Evolutionary conservation across 345 rosid genomes (phyloP).

Genomic region (Aurinia saxatilis): DNA sequence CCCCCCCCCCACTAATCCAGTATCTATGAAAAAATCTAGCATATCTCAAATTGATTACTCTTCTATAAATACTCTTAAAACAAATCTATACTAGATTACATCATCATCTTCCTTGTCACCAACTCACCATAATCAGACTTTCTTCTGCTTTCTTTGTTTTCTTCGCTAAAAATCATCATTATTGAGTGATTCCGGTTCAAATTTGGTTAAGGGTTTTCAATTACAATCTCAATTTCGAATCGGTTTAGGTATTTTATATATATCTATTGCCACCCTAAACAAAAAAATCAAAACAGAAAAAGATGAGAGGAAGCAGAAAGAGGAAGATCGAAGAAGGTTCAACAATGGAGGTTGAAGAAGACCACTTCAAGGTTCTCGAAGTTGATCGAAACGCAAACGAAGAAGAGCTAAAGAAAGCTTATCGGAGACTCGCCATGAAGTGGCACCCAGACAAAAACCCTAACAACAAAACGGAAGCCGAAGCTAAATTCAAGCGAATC

Average conservation of each 20-base stretch:
- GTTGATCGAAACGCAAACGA: conserved; percentile 63
- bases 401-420: conserved; percentile 80
- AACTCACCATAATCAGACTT: no score
- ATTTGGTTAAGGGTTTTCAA: background rate
- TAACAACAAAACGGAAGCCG: conserved; percentile 66
- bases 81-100: no score
- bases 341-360: conserved; percentile 36
- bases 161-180: no score
- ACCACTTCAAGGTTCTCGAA: conserved; percentile 51
- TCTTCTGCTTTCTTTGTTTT: no score
- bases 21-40: no score
- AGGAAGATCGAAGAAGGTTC: no score
- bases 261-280: no score
- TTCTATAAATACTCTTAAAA: no score
- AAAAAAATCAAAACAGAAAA: background rate
- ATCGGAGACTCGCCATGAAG: conserved; percentile 82
- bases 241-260: no score
- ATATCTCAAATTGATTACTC: no score
- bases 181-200: background rate
- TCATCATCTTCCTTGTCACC: no score
- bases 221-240: background rate
- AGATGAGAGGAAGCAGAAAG: background rate
- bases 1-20: no score
- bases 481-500: conserved; percentile 81
- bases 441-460: conserved; percentile 98